These are phyloP conservation scores for Termitomyces sp. DNA, from an alignment of 768 basidiomycete species.

Conservation along the genomic window DNA sequence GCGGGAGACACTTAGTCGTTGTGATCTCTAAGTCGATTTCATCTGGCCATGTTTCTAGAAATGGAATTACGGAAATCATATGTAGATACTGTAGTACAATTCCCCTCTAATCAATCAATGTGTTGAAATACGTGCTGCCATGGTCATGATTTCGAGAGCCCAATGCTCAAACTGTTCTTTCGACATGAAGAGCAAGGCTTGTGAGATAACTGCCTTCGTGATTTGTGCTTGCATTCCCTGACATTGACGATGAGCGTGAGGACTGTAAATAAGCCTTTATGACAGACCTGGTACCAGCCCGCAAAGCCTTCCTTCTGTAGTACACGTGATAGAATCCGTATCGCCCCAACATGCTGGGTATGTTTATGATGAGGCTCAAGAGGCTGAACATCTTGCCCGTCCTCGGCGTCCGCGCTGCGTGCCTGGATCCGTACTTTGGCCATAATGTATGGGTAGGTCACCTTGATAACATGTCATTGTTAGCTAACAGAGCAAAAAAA, in stretches of 20 bases:
- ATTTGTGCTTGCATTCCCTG: slow-evolving; percentile 98
- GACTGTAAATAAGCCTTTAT: background rate
- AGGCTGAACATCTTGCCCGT: slow-evolving; percentile 32
- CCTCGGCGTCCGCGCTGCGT: slow-evolving; percentile 52
- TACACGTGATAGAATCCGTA: slow-evolving; percentile 69
- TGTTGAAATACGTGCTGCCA: slow-evolving; percentile 36
- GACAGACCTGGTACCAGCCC: slow-evolving; percentile 93
- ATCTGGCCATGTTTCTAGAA: background rate
- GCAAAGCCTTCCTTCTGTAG: slow-evolving; percentile 71
- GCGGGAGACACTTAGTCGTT: background rate
- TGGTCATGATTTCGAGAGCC: slow-evolving; percentile 66
- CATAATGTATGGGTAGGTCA: slow-evolving; percentile 95
- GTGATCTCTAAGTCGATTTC: background rate
- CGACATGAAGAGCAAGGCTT: slow-evolving; percentile 93
- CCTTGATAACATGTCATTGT: slow-evolving; percentile 36
- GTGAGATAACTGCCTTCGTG: slow-evolving; percentile 90
- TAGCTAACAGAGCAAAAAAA: background rate
- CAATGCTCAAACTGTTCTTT: slow-evolving; percentile 96
- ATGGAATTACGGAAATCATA: background rate
- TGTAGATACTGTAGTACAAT: background rate
- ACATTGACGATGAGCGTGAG: background rate
- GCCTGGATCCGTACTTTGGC: slow-evolving; percentile 96
- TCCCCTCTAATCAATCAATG: background rate
- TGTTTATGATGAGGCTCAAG: slow-evolving; percentile 39
- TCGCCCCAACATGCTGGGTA: slow-evolving; percentile 60